Evolutionary conservation across 257 asterid genomes (phyloP).

Genomic region (Solanum medicagineum): DNA sequence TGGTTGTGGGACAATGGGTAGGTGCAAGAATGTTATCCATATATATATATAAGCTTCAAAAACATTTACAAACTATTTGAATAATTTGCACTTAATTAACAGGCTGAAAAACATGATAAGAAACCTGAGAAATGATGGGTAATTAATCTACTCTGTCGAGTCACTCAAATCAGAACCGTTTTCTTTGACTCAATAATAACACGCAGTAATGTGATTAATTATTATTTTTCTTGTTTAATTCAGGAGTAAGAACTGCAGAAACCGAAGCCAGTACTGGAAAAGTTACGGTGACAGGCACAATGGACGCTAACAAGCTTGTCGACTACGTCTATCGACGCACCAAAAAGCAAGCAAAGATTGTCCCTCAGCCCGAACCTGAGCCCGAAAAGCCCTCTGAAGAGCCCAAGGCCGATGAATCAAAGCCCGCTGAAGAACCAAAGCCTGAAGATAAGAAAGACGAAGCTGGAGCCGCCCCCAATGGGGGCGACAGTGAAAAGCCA

Average conservation of each 20-base stretch:
- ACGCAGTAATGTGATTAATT: neutral
- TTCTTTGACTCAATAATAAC: neutral
- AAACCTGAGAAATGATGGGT: neutral
- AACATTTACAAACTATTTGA: neutral
- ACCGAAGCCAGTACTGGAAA: conserved; percentile 59
- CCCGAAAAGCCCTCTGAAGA: conserved; percentile 32
- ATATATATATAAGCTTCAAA: neutral
- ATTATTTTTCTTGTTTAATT: neutral
- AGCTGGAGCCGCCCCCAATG: neutral
- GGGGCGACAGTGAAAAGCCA: conserved; percentile 9
- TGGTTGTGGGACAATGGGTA: neutral
- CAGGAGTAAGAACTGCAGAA: conserved; percentile 78
- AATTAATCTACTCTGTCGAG: neutral
- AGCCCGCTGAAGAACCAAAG: conserved; percentile 25
- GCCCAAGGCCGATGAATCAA: conserved; percentile 19
- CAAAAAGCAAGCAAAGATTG: conserved; percentile 78
- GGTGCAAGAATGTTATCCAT: neutral
- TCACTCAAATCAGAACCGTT: neutral
- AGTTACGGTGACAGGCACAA: conserved; percentile 80
- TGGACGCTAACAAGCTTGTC: conserved; percentile 67
- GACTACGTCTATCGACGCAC: conserved; percentile 86
- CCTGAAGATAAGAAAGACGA: conserved; percentile 29
- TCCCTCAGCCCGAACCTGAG: conserved; percentile 66
- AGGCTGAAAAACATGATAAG: neutral
- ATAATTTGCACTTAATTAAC: neutral